Evolutionary conservation across 352 stramenopile species (phyloP).

Genomic region (Phytophthora syringae): DNA sequence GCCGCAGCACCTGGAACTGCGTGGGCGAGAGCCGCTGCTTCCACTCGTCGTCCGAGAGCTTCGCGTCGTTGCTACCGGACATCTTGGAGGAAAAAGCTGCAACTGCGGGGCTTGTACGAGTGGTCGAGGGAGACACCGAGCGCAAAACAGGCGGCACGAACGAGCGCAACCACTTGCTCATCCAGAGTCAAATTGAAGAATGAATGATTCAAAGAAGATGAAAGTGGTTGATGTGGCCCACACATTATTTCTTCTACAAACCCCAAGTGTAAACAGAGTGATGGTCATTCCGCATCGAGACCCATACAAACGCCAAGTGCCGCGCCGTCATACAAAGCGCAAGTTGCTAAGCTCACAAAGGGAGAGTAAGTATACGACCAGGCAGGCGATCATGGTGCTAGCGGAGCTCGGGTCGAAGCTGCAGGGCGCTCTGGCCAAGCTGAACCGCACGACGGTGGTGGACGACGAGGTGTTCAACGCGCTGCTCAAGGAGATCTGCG

Average conservation of each 20-base stretch:
- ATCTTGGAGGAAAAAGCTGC: constrained; percentile 44
- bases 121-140: constrained; percentile 3
- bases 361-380: too few relatives aligned
- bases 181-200: constrained; percentile 30
- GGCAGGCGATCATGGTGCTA: constrained; percentile 84
- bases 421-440: constrained; percentile 84
- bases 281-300: not conserved
- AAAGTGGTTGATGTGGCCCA: too few relatives aligned
- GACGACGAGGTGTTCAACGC: constrained; percentile 92
- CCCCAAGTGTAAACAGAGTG: constrained; percentile 6
- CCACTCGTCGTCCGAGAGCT: constrained; percentile 84
- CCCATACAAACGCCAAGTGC: constrained; percentile 6
- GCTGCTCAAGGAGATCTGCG: constrained; percentile 92
- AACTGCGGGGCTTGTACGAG: constrained; percentile 3
- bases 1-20: constrained; percentile 88
- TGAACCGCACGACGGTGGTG: constrained; percentile 89
- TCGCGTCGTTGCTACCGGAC: constrained; percentile 44
- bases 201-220: too few relatives aligned
- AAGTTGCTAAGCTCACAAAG: constrained; percentile 3
- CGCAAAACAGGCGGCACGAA: constrained; percentile 17
- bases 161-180: constrained; percentile 38
- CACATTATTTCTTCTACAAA: constrained; percentile 1
- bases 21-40: constrained; percentile 75
- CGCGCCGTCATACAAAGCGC: constrained; percentile 3
- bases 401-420: constrained; percentile 90